Evolutionary conservation across 2,329 filamentous ascomycete genomes (phyloP), one percentile per base, ranked within the genome.

Genomic region (Fusarium proliferatum): DNA sequence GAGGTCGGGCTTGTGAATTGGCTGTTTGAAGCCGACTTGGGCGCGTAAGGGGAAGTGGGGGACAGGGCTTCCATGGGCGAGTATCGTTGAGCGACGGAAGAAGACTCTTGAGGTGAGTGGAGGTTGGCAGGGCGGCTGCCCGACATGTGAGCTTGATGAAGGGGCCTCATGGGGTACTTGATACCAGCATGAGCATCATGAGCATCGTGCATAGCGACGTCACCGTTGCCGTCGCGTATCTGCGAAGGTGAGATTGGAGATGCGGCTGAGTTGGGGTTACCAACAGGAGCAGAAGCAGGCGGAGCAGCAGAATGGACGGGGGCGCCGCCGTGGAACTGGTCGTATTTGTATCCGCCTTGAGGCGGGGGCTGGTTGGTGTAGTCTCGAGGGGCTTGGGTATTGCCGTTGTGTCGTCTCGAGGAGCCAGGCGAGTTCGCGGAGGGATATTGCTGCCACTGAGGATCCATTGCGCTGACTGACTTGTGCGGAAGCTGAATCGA

Each of bases 41-140:
- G 80, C 51, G 90, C 88, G 84, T 97, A 97, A 39, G 94, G 91
- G 63, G 93, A 92, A 39, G 92, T 90, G 45, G 95, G 94, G 69
- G 95, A 94, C 69, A 97, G 86, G 21, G 91, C 89, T 81, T 97
- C 96, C 95, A 98, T 98, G 73, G 96, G 96, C 52, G 96, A 98
- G 84, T 98, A 98, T 80, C 95, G 91, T 82, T 97, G 94, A 67
- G 95, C 94, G 64, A 94, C 94, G 57, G 94, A 88, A 48, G 94
- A 96, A 67, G 93, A 91, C 79, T 91, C 82, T 63, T 81, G 91
- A 57, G 92, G 86, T 52, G 92, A 93, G 81, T 96, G 92, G 77
- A 94, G 90, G 71, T 89, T 94, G 68, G 90, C 77, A 46, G 85
- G 74, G 74, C 83, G 83, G 74, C 84, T 81, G 62, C 83, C 83